A percentile compares a stretch with the other conserved stretches of the same genome.
These are phyloP conservation scores for Verticillium tricorpus DNA, from an alignment of 2,329 filamentous ascomycete species.

Conservation along the genomic window DNA sequence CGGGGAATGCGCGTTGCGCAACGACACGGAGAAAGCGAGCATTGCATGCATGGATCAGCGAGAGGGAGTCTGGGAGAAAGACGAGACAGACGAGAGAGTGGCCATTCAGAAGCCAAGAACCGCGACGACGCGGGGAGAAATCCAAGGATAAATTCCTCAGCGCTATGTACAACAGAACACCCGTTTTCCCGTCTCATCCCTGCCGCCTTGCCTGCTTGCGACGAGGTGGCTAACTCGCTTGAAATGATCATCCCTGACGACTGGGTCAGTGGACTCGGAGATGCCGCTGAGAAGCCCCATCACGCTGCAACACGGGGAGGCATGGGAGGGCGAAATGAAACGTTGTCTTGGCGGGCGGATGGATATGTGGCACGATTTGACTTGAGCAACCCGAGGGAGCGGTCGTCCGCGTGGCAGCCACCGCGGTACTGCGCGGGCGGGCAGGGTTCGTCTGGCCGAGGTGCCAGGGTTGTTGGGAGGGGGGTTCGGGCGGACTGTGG, in stretches of 20 bases:
- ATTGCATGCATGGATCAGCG: neutral
- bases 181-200: too few relatives aligned
- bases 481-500: neutral
- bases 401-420: slow-evolving; percentile 4
- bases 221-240: too few relatives aligned
- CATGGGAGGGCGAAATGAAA: neutral
- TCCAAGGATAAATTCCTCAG: too few relatives aligned
- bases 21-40: neutral
- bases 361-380: neutral
- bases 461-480: neutral
- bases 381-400: neutral
- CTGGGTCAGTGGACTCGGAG: too few relatives aligned
- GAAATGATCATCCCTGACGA: too few relatives aligned
- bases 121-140: neutral
- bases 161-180: too few relatives aligned
- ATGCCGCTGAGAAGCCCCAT: neutral
- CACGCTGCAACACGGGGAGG: neutral
- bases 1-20: neutral
- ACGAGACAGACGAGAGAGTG: neutral
- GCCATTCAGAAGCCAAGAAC: neutral
- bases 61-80: neutral
- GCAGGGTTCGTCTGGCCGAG: neutral
- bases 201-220: too few relatives aligned
- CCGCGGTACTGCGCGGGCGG: neutral
- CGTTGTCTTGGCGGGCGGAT: neutral